A percentile compares a stretch with the other conserved stretches of the same genome.
Conservation (phyloP, 345 rosid genomes). For the Erysimum cheiranthoides region DNA sequence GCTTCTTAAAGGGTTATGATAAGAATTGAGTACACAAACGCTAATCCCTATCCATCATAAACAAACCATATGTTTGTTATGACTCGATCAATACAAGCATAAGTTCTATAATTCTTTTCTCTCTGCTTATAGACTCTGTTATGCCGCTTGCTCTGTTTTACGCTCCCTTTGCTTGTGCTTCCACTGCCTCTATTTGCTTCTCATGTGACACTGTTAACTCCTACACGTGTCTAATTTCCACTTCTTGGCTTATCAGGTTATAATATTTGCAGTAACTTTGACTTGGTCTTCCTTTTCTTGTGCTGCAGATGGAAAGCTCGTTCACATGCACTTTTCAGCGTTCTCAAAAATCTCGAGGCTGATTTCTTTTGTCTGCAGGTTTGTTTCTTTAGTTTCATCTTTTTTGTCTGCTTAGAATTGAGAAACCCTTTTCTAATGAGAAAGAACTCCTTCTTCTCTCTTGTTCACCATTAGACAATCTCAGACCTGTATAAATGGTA, state of each 20-base stretch:
- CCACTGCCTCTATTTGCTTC: too few species aligned
- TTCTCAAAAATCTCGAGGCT: conserved; percentile 63
- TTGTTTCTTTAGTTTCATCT: background rate
- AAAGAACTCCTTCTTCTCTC: background rate
- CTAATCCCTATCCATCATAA: too few species aligned
- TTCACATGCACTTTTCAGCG: conserved; percentile 67
- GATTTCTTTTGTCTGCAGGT: conserved; percentile 96
- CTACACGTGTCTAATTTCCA: too few species aligned
- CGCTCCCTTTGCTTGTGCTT: too few species aligned
- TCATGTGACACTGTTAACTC: too few species aligned
- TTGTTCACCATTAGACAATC: background rate
- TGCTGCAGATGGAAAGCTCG: conserved; percentile 84
- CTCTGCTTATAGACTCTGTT: too few species aligned
- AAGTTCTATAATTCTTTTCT: too few species aligned
- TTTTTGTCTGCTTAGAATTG: background rate
- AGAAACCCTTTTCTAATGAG: background rate
- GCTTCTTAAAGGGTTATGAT: conserved; percentile 11
- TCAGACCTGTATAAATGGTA: background rate
- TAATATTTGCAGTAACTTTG: conserved; percentile 1
- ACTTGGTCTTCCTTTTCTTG: conserved; percentile 20
- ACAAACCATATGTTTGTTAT: too few species aligned
- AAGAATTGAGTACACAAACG: too few species aligned
- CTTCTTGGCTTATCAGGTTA: background rate
- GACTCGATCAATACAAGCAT: too few species aligned
- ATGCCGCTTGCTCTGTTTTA: too few species aligned